These are phyloP conservation scores for Verbascum thapsus DNA, from an alignment of 257 asterid genomes.

Conservation along the genomic window DNA sequence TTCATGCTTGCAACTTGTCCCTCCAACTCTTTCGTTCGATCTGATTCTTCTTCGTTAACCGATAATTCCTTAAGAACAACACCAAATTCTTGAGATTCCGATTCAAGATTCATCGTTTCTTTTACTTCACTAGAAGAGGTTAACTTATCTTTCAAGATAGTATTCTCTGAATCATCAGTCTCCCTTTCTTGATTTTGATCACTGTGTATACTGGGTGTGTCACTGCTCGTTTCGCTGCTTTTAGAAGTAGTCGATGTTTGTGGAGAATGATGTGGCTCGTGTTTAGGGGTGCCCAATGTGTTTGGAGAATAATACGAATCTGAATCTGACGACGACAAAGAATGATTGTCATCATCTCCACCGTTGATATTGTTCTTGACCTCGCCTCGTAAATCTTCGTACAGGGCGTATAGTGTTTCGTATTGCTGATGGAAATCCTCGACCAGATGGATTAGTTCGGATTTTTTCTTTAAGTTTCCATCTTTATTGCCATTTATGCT, in stretches of 20 bases:
- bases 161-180: slow-evolving; percentile 46
- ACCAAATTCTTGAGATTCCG: slow-evolving; percentile 27
- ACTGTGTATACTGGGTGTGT: neutral
- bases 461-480: slow-evolving; percentile 48
- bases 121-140: slow-evolving; percentile 61
- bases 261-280: slow-evolving; percentile 45
- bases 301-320: slow-evolving; percentile 55
- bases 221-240: neutral
- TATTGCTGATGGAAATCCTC: slow-evolving; percentile 66
- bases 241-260: slow-evolving; percentile 32
- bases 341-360: slow-evolving; percentile 32
- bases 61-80: slow-evolving; percentile 32
- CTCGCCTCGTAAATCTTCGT: slow-evolving; percentile 56
- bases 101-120: slow-evolving; percentile 11
- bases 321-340: slow-evolving; percentile 42
- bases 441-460: slow-evolving; percentile 51
- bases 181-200: slow-evolving; percentile 2
- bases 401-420: slow-evolving; percentile 49
- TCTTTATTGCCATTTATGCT: slow-evolving; percentile 56
- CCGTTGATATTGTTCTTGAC: slow-evolving; percentile 39
- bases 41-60: slow-evolving; percentile 34
- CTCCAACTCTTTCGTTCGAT: slow-evolving; percentile 42
- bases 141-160: slow-evolving; percentile 57
- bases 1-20: slow-evolving; percentile 45
- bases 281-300: slow-evolving; percentile 30